These are phyloP conservation scores for Jamesozyma piceae DNA, from an alignment of 805 yeast species.

Conservation along the genomic window DNA sequence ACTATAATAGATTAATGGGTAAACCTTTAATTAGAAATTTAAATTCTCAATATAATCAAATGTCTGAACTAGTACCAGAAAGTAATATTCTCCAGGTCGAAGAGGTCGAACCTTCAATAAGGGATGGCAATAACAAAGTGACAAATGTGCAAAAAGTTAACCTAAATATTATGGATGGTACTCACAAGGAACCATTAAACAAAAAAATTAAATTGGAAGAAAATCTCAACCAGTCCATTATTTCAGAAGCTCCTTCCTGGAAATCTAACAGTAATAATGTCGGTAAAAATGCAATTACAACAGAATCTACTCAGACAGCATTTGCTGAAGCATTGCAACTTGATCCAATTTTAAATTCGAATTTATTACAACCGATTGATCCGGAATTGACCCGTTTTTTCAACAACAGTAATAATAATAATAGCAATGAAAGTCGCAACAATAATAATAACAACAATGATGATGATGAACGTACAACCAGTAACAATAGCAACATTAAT, in stretches of 20 bases:
- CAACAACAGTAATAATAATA: background rate
- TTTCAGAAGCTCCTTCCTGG: background rate
- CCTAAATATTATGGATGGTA: background rate
- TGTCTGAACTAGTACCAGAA: background rate
- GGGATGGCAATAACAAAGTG: no score
- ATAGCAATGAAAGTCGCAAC: background rate
- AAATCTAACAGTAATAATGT: background rate
- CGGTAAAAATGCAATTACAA: background rate
- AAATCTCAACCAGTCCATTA: background rate
- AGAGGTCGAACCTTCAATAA: background rate
- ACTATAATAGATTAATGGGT: constrained; percentile 24
- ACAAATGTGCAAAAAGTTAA: background rate
- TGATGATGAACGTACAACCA: background rate
- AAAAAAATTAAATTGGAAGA: constrained; percentile 12
- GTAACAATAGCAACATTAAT: background rate
- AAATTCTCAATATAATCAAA: background rate
- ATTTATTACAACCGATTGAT: constrained; percentile 13
- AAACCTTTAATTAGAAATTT: constrained; percentile 11
- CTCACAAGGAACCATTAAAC: constrained; percentile 7
- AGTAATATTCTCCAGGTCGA: no score
- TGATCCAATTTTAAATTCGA: constrained; percentile 27
- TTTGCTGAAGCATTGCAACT: constrained; percentile 26
- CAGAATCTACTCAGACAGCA: constrained; percentile 13
- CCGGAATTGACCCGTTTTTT: constrained; percentile 16
- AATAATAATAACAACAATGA: background rate